A percentile compares a stretch with the other conserved stretches of the same genome.
Conservation (phyloP, 768 basidiomycete species). For the Krasilnikovozyma curviuscula region DNA sequence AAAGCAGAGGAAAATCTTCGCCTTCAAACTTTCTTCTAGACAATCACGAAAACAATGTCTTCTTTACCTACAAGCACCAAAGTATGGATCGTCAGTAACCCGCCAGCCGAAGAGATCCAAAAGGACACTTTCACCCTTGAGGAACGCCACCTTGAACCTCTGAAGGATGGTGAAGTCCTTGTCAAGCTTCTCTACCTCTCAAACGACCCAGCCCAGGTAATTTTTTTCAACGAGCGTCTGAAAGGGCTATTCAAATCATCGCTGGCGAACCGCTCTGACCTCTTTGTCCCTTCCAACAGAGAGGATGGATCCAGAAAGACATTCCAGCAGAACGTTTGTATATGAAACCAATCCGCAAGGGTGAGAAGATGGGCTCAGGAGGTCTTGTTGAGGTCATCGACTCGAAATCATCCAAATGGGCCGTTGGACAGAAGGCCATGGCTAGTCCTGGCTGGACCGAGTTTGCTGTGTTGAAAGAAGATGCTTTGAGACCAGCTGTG, state of each 20-base stretch:
- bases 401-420: constrained; percentile 15
- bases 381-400: constrained; percentile 17
- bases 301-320: constrained; percentile 6
- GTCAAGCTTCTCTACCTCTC: constrained; percentile 17
- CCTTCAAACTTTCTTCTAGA: too few species aligned
- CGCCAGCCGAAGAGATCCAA: constrained; percentile 14
- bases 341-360: constrained; percentile 11
- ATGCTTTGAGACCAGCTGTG: constrained; percentile 6
- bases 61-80: constrained; percentile 11
- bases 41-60: too few species aligned
- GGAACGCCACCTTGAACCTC: constrained; percentile 8
- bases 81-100: constrained; percentile 16
- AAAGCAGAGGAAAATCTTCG: too few species aligned
- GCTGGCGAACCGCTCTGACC: too few species aligned
- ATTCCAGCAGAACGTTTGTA: constrained; percentile 11
- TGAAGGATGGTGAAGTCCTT: constrained; percentile 20
- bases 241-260: too few species aligned
- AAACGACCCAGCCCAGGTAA: constrained; percentile 22
- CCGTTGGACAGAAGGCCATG: constrained; percentile 11
- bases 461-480: constrained; percentile 15
- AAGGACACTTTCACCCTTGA: constrained; percentile 15
- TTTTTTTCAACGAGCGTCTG: constrained; percentile 15
- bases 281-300: too few species aligned
- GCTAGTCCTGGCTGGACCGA: constrained; percentile 15
- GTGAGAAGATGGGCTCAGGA: constrained; percentile 10